These are phyloP conservation scores for Phytophthora sp. DNA, from an alignment of 352 stramenopile genomes.

Conservation along the genomic window DNA sequence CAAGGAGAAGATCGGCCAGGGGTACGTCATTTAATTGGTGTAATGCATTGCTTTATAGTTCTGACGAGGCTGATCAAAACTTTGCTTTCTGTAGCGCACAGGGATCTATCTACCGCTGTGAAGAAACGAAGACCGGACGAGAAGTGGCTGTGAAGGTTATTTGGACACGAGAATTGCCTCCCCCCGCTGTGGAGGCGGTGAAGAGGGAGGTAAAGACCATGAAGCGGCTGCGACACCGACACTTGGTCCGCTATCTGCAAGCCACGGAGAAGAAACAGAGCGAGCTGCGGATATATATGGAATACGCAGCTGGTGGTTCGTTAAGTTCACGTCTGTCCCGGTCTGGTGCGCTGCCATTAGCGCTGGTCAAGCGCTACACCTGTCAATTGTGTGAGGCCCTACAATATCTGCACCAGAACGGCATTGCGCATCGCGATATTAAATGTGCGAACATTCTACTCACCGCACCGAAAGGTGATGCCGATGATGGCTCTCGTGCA, in stretches of 20 bases:
- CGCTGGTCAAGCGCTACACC: conserved; percentile 65
- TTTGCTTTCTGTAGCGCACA: conserved; percentile 46
- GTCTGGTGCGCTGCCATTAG: conserved; percentile 50
- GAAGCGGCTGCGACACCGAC: conserved; percentile 59
- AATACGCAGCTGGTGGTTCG: conserved; percentile 86
- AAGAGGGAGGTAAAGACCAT: conserved; percentile 75
- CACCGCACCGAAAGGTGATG: conserved; percentile 6
- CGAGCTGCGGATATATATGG: conserved; percentile 84
- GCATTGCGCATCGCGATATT: conserved; percentile 90
- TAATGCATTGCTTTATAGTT: not conserved
- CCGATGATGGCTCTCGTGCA: conserved; percentile 9
- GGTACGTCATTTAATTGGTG: conserved; percentile 35
- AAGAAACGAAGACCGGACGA: conserved; percentile 54
- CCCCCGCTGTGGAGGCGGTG: conserved; percentile 56
- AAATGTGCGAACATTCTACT: conserved; percentile 90
- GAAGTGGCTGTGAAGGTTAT: conserved; percentile 79
- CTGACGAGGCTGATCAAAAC: conserved; percentile 4
- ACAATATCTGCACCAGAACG: conserved; percentile 84
- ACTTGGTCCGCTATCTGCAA: conserved; percentile 74
- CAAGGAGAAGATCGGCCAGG: conserved; percentile 85
- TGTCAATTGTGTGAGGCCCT: conserved; percentile 85
- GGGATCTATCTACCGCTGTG: conserved; percentile 75
- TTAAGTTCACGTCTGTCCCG: conserved; percentile 66
- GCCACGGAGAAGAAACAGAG: conserved; percentile 64
- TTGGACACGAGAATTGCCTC: conserved; percentile 58